Conservation (phyloP, 768 basidiomycete species). For the Leccinum boreale region DNA sequence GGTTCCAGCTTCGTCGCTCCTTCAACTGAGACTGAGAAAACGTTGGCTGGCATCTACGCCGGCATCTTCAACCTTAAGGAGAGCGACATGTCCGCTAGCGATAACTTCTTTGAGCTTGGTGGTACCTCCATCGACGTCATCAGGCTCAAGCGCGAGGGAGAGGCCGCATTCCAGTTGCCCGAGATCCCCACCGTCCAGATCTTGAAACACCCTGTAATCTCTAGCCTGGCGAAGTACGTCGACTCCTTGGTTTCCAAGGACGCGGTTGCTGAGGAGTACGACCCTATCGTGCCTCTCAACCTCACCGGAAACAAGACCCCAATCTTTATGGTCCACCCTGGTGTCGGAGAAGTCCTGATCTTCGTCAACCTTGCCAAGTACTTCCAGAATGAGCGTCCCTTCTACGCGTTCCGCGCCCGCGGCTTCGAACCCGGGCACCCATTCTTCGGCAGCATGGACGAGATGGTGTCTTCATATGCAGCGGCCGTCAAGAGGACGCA, state of each 20-base stretch:
- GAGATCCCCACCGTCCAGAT: conserved; percentile 39
- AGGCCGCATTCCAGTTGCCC: conserved; percentile 22
- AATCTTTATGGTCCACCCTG: background rate
- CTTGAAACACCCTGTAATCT: conserved; percentile 33
- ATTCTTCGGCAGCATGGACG: background rate
- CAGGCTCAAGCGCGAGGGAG: conserved; percentile 17
- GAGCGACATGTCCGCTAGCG: too few species aligned
- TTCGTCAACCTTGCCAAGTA: background rate
- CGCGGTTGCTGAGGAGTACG: background rate
- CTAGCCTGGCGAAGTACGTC: conserved; percentile 29
- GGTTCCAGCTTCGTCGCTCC: too few species aligned
- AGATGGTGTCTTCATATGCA: background rate
- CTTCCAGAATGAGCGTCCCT: background rate
- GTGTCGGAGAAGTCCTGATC: background rate
- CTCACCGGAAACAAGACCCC: background rate
- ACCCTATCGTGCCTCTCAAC: background rate
- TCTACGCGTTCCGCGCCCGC: background rate
- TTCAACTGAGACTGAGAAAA: too few species aligned
- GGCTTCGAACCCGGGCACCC: background rate
- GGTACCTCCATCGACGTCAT: too few species aligned
- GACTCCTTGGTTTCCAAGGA: conserved; percentile 26
- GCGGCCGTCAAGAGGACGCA: background rate
- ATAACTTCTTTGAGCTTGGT: too few species aligned
- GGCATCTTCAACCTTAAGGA: too few species aligned
- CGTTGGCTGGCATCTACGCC: too few species aligned